Evolutionary conservation across 768 basidiomycete genomes (phyloP).

Genomic region (Mycena alexandri): DNA sequence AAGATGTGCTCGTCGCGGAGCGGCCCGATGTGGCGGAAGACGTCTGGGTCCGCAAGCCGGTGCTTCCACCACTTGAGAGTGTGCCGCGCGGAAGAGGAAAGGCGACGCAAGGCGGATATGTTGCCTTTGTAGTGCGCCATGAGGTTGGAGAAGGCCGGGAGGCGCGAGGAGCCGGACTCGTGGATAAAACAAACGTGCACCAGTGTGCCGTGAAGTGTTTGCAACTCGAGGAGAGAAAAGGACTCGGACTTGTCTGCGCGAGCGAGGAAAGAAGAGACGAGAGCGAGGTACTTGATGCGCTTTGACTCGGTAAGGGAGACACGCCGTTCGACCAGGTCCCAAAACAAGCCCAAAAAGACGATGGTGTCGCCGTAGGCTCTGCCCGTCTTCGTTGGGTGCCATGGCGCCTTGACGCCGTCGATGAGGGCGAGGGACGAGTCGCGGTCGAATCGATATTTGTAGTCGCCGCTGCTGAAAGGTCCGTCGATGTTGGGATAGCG

Average conservation of each 20-base stretch:
- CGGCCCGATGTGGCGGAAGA: constrained; percentile 21
- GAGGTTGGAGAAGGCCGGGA: too few relatives aligned
- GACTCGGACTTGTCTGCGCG: neutral
- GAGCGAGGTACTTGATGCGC: constrained; percentile 39
- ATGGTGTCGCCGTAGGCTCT: neutral
- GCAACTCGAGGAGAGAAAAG: too few relatives aligned
- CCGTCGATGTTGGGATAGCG: neutral
- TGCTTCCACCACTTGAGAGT: constrained; percentile 51
- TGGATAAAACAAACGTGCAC: too few relatives aligned
- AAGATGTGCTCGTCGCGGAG: constrained; percentile 39
- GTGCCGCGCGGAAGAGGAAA: constrained; percentile 39
- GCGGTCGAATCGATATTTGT: neutral
- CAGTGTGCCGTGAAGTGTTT: too few relatives aligned
- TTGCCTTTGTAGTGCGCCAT: constrained; percentile 38
- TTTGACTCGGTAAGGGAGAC: constrained; percentile 45
- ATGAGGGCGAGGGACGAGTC: neutral
- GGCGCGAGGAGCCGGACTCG: too few relatives aligned
- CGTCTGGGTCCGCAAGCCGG: neutral
- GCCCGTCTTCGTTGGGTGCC: constrained; percentile 10
- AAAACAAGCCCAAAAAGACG: constrained; percentile 43
- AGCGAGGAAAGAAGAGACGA: constrained; percentile 34
- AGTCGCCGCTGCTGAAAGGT: neutral
- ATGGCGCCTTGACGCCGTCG: neutral
- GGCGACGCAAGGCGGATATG: constrained; percentile 31
- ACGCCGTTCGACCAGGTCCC: constrained; percentile 42